Conservation (phyloP, 164 flowering plant genomes). For the Warburgia ugandensis region DNA sequence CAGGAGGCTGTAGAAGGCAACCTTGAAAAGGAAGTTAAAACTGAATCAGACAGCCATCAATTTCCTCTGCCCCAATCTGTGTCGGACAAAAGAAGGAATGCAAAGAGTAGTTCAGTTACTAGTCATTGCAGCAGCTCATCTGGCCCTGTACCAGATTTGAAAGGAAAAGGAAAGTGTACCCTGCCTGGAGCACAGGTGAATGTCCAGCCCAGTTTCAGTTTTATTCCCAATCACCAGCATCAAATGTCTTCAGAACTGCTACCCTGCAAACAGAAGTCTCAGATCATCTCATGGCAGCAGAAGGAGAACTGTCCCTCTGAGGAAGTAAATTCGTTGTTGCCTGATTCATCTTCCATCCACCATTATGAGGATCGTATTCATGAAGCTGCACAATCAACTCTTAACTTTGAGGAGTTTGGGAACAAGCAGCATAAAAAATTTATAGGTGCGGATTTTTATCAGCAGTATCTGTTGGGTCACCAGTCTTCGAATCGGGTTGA, state of each 20-base stretch:
- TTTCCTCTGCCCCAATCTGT: too few relatives aligned
- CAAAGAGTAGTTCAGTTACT: neutral
- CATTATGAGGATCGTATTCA: slow-evolving; percentile 8
- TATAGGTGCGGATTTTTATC: slow-evolving; percentile 14
- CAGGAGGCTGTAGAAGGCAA: too few relatives aligned
- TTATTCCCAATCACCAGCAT: slow-evolving; percentile 10
- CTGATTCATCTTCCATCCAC: slow-evolving; percentile 16
- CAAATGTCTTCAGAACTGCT: slow-evolving; percentile 12
- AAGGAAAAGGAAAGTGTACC: slow-evolving; percentile 2
- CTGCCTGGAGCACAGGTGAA: slow-evolving; percentile 8
- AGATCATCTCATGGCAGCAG: slow-evolving; percentile 18
- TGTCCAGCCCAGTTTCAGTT: slow-evolving; percentile 17
- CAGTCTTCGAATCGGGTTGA: slow-evolving; percentile 17
- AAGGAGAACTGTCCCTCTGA: slow-evolving; percentile 16
- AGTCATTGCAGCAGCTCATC: neutral
- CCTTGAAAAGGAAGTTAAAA: too few relatives aligned
- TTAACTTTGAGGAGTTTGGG: slow-evolving; percentile 18
- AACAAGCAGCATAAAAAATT: slow-evolving; percentile 13
- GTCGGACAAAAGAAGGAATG: neutral
- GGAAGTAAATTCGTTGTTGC: slow-evolving; percentile 6
- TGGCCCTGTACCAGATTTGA: slow-evolving; percentile 12
- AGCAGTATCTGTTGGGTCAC: slow-evolving; percentile 12
- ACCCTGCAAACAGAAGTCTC: slow-evolving; percentile 17
- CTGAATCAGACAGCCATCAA: too few relatives aligned
- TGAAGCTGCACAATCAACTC: slow-evolving; percentile 14